Evolutionary conservation across 441 rosid species (phyloP).

Genomic region (Euphorbia celastroides): DNA sequence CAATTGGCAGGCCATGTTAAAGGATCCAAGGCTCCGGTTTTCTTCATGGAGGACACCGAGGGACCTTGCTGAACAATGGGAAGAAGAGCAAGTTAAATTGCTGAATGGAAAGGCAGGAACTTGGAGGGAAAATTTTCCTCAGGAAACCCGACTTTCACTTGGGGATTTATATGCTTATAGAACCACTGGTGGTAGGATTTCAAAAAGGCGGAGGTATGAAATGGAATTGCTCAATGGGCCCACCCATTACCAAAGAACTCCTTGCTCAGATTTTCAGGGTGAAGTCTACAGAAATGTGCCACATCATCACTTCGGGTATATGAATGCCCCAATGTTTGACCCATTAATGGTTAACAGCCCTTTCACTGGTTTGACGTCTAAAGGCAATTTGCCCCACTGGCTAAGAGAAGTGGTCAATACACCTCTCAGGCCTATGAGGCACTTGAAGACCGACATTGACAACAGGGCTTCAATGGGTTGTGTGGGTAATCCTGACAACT

Average conservation of each 20-base stretch:
- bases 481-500: conserved; percentile 20
- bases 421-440: conserved; percentile 24
- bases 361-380: conserved; percentile 14
- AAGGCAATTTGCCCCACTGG: conserved; percentile 39
- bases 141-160: conserved; percentile 35
- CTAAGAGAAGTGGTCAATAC: conserved; percentile 31
- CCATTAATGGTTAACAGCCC: conserved; percentile 11
- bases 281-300: conserved; percentile 16
- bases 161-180: conserved; percentile 30
- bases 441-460: conserved; percentile 13
- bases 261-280: conserved; percentile 21
- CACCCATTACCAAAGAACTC: conserved; percentile 14
- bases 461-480: conserved; percentile 8
- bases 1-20: conserved; percentile 78
- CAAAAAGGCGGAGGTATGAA: conserved; percentile 19
- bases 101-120: conserved; percentile 20
- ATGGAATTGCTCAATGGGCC: conserved; percentile 22
- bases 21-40: conserved; percentile 76
- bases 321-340: conserved; percentile 15
- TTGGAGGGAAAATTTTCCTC: conserved; percentile 23
- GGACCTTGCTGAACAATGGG: conserved; percentile 81
- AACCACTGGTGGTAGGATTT: conserved; percentile 11
- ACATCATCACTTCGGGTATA: conserved; percentile 15
- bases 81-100: conserved; percentile 72
- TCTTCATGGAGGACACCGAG: conserved; percentile 55